A percentile compares a stretch with the other conserved stretches of the same genome.
Conservation (phyloP, 306 rosid species). For the apple (Malus domestica) region ASM211411v1 NC_041801.1:358001-358500, state of each 20-base stretch:
- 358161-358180: constrained; percentile 41
- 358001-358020: constrained; percentile 35
- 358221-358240: constrained; percentile 35
- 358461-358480: constrained; percentile 5
- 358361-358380: constrained; percentile 41
- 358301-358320: constrained; percentile 48
- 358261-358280: constrained; percentile 54
- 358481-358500: constrained; percentile 43
- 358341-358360: constrained; percentile 39
- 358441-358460: background rate
- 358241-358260: constrained; percentile 21
- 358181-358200: constrained; percentile 36
- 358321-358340: constrained; percentile 29
- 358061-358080: constrained; percentile 40
- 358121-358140: constrained; percentile 28
- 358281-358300: constrained; percentile 46
- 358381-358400: constrained; percentile 62
- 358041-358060: constrained; percentile 45
- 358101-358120: constrained; percentile 60
- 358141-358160: constrained; percentile 48
- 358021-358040: constrained; percentile 24
- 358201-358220: constrained; percentile 43
- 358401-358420: constrained; percentile 6
- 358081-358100: constrained; percentile 43
- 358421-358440: constrained; percentile 1